Base-by-base conservation (phyloP, 2,329 filamentous ascomycete species). In the Colletotrichum eleusines region DNA sequence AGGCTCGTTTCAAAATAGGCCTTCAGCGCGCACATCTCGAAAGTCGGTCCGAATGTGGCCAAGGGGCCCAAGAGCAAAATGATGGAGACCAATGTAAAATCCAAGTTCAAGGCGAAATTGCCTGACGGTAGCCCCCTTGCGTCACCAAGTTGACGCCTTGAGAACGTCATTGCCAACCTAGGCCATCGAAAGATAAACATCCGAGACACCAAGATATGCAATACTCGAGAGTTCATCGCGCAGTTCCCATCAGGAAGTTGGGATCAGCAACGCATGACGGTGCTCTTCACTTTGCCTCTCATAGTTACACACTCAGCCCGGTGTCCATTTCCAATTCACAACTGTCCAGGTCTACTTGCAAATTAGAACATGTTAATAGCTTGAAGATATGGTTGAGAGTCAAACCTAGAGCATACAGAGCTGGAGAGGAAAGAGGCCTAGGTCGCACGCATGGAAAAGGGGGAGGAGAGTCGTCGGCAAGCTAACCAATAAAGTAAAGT, bases 201-300 rank as follows among this genome's bases (percentile, higher is more conserved):
- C 51, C 28, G 14, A 54, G 26, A 28, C 28, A 54, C 14, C 18
- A 11, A 54, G 14, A 33, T 35, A 54, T 54, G 50, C 50, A 53
- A 53, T 23, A 53, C n/a, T 53, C 50, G 11, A 23, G 9, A 53
- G 31, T 23, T 11, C 28, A 54, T 35, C 51, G 28, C 51, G 31
- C 26, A 54, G 51, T 35, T 14, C 51, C 51, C 12, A 54, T 12
- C 51, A 54, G 51, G n/a, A 35, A 54, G 51, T 35, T 20, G 5
- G 51, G 20, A 35, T 14, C 28, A 54, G 31, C 51, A 54, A 28
- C 51, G 31, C 28, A 54, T 54, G 51, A 35, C 28, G 50, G 26
- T 53, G 9, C 50, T 53, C 50, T 53, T 53, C 50, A 53, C 50
- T 53, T 23, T 53, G 50, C 50, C 50, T 53, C 50, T 53, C 50